Base-by-base conservation (phyloP, 768 basidiomycete species). In the Suillus subaureus region DNA sequence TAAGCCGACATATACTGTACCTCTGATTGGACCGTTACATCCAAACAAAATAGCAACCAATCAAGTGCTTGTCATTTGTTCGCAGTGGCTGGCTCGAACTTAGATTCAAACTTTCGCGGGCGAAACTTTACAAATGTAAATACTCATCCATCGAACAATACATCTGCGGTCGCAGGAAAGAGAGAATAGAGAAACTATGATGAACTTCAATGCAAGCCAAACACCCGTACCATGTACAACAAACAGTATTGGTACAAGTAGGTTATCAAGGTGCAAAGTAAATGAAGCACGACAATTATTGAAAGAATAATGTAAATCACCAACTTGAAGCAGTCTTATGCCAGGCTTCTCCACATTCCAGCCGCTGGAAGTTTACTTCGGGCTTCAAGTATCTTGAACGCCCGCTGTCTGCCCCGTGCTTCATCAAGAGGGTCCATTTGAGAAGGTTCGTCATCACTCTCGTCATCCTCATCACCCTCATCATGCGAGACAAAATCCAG, bases 301-400 rank as follows among this genome's bases (percentile, higher is more conserved):
- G 69, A 74, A 74, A 70, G 61, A 79, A 75, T 74, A 72, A 77
- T 65, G 67, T 75, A 77, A 64, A 55, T 55, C 52, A 62, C 51
- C 47, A 58, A 54, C 56, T 35, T 37, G 67, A 68, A 61, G 35
- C 58, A 66, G 68, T 55, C 64, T 74, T 66, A 83, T 45, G 88
- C 91, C 70, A 93, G 79, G 79, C 92, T 93, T 71, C 90, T 83
- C 91, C 91, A 93, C 91, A 93, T 92, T 43, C 91, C 89, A 64
- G 83, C 84, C 66, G 83, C 84, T 2, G 92, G 92, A 31, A 93
- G 68, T 74, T 85, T 83, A 68, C 85, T 89, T 58, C 90, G 83
- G 26, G 86, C 85, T 72, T 92, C 83, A 61, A 93, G 78, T 60
- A 94, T 94, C 77, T 82, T 87, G 67, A 88, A 72, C 2, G 92